Conservation (phyloP, 129 eudicot species). For the Saussurea involucrata region DNA sequence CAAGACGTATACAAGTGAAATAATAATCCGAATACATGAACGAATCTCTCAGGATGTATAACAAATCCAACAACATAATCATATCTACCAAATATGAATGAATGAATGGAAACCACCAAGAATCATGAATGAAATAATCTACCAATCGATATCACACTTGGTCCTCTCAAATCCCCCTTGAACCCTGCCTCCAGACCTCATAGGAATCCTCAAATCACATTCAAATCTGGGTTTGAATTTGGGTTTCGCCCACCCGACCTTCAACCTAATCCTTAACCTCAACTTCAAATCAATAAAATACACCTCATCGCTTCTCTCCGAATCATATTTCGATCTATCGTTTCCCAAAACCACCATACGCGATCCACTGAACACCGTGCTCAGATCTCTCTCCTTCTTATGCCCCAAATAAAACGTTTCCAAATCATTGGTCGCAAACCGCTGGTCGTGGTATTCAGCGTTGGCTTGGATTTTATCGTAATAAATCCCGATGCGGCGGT, state of each 20-base stretch:
- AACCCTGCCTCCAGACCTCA: background rate
- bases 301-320: conserved; percentile 24
- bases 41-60: background rate
- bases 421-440: conserved; percentile 12
- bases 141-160: conserved; percentile 34
- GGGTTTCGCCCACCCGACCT: conserved; percentile 52
- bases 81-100: background rate
- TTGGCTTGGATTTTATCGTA: conserved; percentile 58
- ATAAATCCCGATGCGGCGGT: conserved; percentile 59
- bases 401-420: conserved; percentile 29
- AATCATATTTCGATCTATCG: conserved; percentile 23
- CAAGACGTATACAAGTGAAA: background rate
- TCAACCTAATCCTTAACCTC: conserved; percentile 44
- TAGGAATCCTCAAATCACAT: conserved; percentile 24
- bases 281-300: conserved; percentile 55
- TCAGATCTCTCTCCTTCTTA: conserved; percentile 16
- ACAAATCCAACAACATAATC: background rate
- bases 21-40: background rate
- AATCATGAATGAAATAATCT: background rate
- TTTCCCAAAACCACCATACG: conserved; percentile 3
- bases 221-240: conserved; percentile 49
- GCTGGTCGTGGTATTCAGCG: conserved; percentile 25
- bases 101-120: conserved; percentile 13
- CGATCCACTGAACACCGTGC: conserved; percentile 7
- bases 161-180: conserved; percentile 14